Conservation (phyloP, 2,329 filamentous ascomycete genomes). For the Zarea fungicola region DNA sequence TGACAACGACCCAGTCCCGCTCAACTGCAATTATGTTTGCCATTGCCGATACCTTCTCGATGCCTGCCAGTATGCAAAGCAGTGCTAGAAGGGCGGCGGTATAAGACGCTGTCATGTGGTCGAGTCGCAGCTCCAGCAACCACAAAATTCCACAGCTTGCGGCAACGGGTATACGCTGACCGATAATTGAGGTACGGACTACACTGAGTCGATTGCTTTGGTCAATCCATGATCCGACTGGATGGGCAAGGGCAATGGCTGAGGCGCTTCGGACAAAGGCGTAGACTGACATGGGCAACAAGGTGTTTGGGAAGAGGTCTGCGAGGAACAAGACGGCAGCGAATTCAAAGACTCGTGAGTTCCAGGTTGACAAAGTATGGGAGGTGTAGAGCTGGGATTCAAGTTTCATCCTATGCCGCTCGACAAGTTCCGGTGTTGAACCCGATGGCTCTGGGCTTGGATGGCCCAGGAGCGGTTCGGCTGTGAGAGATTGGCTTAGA, state of each 20-base stretch:
- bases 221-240: conserved; percentile 57
- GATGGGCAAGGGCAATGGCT: conserved; percentile 53
- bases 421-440: not conserved
- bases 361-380: conserved; percentile 59
- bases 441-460: not conserved
- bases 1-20: conserved; percentile 6
- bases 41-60: conserved; percentile 2
- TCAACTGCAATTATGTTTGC: conserved; percentile 6
- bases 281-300: conserved; percentile 65
- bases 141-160: conserved; percentile 43
- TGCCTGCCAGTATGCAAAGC: conserved; percentile 28
- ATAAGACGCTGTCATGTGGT: not conserved
- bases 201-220: conserved; percentile 42
- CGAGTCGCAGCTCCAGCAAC: conserved; percentile 21
- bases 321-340: conserved; percentile 56
- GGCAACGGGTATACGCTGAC: conserved; percentile 36
- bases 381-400: conserved; percentile 46
- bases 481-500: not conserved
- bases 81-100: conserved; percentile 19
- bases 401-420: not conserved
- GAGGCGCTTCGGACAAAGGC: conserved; percentile 55
- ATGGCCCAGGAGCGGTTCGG: conserved; percentile 1
- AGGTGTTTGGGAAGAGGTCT: conserved; percentile 49
- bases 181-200: conserved; percentile 43
- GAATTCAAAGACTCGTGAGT: conserved; percentile 60